Percentiles rank a stretch among this genome's conserved stretches.
These are phyloP conservation scores for Viola odorata DNA, from an alignment of 345 rosid genomes.

Conservation along the genomic window DNA sequence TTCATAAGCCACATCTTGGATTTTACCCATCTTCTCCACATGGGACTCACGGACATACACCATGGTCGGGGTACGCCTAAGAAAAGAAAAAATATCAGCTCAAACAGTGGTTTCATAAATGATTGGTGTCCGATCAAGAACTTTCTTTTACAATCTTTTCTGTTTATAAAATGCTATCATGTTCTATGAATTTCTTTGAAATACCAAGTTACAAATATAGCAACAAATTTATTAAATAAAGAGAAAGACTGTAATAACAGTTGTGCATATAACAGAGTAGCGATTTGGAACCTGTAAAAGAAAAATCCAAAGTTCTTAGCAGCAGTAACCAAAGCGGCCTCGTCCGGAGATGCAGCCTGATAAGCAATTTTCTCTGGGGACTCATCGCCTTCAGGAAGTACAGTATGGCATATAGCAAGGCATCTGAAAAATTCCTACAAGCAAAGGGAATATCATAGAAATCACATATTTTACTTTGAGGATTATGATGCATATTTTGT, in stretches of 20 bases:
- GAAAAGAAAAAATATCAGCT: conserved; percentile 18
- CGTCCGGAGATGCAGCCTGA: conserved; percentile 99
- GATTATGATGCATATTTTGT: conserved; percentile 1
- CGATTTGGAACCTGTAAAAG: conserved; percentile 62
- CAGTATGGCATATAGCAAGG: conserved; percentile 98
- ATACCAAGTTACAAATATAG: no score
- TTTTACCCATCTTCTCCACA: conserved; percentile 91
- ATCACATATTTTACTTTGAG: conserved; percentile 2
- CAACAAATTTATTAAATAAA: no score
- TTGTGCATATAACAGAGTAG: not conserved
- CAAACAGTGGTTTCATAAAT: not conserved
- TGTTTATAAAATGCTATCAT: not conserved
- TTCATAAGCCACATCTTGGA: conserved; percentile 81
- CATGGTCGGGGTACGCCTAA: conserved; percentile 91
- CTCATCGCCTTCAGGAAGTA: conserved; percentile 97
- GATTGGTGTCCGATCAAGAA: conserved; percentile 4
- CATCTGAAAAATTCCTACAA: conserved; percentile 96
- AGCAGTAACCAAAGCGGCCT: conserved; percentile 93
- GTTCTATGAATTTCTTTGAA: not conserved
- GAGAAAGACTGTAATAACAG: not conserved
- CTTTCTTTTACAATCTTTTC: not conserved
- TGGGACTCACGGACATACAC: conserved; percentile 96
- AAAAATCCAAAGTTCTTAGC: conserved; percentile 99
- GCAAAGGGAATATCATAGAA: conserved; percentile 11
- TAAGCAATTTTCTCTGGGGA: conserved; percentile 85